Conservation (phyloP, 2,329 filamentous ascomycete genomes). For the Pseudogymnoascus sp. region DNA sequence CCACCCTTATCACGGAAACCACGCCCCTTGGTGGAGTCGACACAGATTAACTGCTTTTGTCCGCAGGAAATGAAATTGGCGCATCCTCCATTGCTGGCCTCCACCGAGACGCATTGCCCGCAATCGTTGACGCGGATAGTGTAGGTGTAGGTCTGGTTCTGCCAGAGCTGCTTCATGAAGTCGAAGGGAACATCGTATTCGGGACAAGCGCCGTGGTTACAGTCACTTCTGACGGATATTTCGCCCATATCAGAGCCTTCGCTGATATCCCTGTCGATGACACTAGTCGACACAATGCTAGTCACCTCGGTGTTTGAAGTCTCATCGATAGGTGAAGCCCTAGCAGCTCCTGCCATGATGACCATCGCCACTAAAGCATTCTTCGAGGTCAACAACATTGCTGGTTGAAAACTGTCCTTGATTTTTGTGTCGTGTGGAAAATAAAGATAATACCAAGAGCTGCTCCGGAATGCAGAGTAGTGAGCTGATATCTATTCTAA, state of each 20-base stretch:
- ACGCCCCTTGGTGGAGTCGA: not conserved
- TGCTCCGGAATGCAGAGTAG: not conserved
- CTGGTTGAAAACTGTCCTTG: not conserved
- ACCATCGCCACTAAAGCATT: not conserved
- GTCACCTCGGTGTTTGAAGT: not conserved
- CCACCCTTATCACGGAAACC: not conserved
- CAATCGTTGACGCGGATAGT: not conserved
- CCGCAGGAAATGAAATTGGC: not conserved
- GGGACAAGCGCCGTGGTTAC: not conserved
- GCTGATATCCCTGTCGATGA: not conserved
- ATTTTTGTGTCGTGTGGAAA: not conserved
- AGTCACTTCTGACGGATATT: not conserved
- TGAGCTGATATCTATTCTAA: not conserved
- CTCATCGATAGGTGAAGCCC: not conserved
- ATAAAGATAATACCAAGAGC: not conserved
- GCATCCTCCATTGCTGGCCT: not conserved
- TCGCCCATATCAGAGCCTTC: not conserved
- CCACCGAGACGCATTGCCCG: not conserved
- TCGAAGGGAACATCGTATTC: not conserved
- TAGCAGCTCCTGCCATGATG: not conserved
- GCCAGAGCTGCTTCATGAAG: not conserved
- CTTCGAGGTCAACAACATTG: not conserved
- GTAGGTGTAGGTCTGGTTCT: not conserved
- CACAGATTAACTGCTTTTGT: not conserved
- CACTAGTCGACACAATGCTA: not conserved